Conservation (phyloP, 352 stramenopile genomes). For the Globisporangium paddicum region DNA sequence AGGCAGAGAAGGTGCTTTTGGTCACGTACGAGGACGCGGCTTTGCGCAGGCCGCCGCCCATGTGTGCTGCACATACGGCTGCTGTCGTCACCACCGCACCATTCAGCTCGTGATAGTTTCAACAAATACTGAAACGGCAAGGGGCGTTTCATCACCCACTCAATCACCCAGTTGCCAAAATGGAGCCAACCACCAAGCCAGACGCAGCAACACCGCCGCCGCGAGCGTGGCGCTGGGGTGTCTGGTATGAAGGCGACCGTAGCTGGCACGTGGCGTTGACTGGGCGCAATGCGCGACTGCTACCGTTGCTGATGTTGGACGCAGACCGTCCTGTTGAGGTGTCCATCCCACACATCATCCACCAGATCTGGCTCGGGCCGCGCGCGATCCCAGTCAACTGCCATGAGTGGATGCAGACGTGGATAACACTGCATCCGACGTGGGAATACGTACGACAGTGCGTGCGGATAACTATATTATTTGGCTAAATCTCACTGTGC, state of each 20-base stretch:
- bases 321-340: not conserved
- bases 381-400: slow-evolving; percentile 21
- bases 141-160: not conserved
- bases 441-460: slow-evolving; percentile 27
- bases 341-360: slow-evolving; percentile 41
- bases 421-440: slow-evolving; percentile 29
- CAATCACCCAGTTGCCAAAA: not conserved
- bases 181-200: not conserved
- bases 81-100: not conserved
- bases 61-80: slow-evolving; percentile 11
- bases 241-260: slow-evolving; percentile 27
- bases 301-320: not conserved
- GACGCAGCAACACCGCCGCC: not conserved
- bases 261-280: slow-evolving; percentile 22
- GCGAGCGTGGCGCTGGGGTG: slow-evolving; percentile 25
- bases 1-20: slow-evolving; percentile 20
- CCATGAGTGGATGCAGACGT: slow-evolving; percentile 38
- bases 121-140: not conserved
- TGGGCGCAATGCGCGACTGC: slow-evolving; percentile 12
- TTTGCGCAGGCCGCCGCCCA: slow-evolving; percentile 48
- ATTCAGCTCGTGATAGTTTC: not conserved
- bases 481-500: not conserved
- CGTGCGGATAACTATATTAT: not conserved
- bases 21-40: slow-evolving; percentile 15
- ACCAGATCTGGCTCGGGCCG: slow-evolving; percentile 71